Percentiles rank a stretch among this genome's conserved stretches.
phyloP scores from a whole-genome alignment of 2,329 filamentous ascomycete species.

The Trichophaea hybrida region DNA sequence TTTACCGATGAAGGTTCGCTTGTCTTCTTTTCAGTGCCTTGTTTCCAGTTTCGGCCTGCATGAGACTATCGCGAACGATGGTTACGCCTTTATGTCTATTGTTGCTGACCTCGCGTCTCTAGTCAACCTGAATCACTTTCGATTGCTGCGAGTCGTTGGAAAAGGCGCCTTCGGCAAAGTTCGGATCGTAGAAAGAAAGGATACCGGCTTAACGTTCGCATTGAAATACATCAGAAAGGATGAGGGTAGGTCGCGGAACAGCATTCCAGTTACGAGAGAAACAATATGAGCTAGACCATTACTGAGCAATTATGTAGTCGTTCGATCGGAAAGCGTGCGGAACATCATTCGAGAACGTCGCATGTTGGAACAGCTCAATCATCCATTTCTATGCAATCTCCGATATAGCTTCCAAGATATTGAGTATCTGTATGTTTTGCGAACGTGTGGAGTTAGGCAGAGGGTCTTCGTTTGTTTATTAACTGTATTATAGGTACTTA shows the following conservation, averaged over 20 bases:
- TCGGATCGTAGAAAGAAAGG: constrained; percentile 93
- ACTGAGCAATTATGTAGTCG: constrained; percentile 44
- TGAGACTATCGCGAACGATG: not conserved
- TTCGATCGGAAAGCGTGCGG: constrained; percentile 90
- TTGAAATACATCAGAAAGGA: constrained; percentile 98
- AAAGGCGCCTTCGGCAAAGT: constrained; percentile 98
- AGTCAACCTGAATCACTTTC: constrained; percentile 98
- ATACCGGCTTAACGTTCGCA: constrained; percentile 84
- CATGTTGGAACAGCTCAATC: constrained; percentile 96
- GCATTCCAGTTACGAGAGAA: not conserved
- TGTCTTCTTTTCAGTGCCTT: not conserved
- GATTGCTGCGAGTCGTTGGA: constrained; percentile 83
- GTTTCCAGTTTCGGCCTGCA: not conserved
- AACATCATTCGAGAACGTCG: constrained; percentile 95
- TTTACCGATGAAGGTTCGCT: constrained; percentile 79
- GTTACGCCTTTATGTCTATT: constrained; percentile 20
- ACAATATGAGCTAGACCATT: no score
- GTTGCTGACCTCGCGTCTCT: constrained; percentile 14
- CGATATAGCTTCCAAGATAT: constrained; percentile 99
- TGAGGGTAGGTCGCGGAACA: constrained; percentile 52
- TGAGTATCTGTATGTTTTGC: constrained; percentile 70
- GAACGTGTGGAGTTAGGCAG: constrained; percentile 6
- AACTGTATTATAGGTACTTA: constrained; percentile 47
- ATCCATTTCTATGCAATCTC: constrained; percentile 95
- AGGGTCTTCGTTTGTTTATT: not conserved